Conservation (phyloP, 2,329 filamentous ascomycete species). For the Penicillium hordei region DNA sequence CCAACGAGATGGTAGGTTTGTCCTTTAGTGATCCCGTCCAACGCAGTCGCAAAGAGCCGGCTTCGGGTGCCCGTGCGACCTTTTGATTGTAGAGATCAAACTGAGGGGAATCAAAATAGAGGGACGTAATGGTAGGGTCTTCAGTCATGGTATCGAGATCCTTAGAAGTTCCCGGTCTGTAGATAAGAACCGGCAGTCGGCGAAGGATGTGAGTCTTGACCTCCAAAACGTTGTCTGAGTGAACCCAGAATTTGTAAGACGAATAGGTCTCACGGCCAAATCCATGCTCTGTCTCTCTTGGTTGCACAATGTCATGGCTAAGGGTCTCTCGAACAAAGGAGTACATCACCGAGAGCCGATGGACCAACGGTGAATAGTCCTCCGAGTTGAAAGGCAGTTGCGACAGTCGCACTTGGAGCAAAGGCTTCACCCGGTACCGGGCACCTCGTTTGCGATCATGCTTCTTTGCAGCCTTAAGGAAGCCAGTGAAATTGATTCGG, state of each 20-base stretch:
- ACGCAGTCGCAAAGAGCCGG: constrained; percentile 78
- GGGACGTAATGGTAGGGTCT: constrained; percentile 88
- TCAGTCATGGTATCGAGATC: constrained; percentile 72
- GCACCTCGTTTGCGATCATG: constrained; percentile 90
- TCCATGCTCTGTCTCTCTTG: constrained; percentile 50
- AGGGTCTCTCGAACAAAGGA: constrained; percentile 86
- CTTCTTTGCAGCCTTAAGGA: constrained; percentile 98
- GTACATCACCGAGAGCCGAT: constrained; percentile 89
- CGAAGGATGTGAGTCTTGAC: constrained; percentile 95
- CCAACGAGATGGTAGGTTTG: constrained; percentile 77
- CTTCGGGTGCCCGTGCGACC: constrained; percentile 71
- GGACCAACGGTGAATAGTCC: constrained; percentile 85
- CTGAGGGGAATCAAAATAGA: constrained; percentile 88
- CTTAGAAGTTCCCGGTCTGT: constrained; percentile 82
- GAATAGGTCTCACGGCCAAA: constrained; percentile 68
- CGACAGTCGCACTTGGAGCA: constrained; percentile 87
- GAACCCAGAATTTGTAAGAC: constrained; percentile 95
- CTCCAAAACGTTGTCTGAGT: constrained; percentile 91
- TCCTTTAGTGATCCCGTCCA: constrained; percentile 86
- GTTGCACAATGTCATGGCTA: constrained; percentile 50
- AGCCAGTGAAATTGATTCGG: constrained; percentile 94
- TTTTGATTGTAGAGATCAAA: constrained; percentile 88
- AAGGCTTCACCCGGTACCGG: constrained; percentile 82
- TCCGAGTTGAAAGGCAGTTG: constrained; percentile 93
- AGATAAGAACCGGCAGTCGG: constrained; percentile 85